Conservation (phyloP, 1,284 basidiomycete genomes). For the Porodaedalea pini region DNA sequence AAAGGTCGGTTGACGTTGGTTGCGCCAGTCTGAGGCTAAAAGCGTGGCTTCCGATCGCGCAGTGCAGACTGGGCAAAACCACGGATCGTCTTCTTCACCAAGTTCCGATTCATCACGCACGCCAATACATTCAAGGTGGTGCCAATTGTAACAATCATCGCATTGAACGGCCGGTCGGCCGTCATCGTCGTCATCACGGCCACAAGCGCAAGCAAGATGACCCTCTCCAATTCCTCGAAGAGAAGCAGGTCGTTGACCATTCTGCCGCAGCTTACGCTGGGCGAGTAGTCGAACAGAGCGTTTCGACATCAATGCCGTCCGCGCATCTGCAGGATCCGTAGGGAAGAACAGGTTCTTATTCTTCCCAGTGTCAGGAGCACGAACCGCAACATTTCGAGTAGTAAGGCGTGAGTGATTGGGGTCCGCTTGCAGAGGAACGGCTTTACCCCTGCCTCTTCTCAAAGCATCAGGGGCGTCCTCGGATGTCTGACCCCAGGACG, state of each 20-base stretch:
- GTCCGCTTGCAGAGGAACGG: slow-evolving; percentile 49
- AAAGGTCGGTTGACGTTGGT: slow-evolving; percentile 18
- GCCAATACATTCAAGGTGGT: slow-evolving; percentile 71
- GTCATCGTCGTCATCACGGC: slow-evolving; percentile 48
- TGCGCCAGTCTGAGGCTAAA: background rate
- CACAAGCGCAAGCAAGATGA: slow-evolving; percentile 60
- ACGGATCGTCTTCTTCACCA: slow-evolving; percentile 70
- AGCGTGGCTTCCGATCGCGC: background rate
- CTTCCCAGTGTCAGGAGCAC: slow-evolving; percentile 20
- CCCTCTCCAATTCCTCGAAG: slow-evolving; percentile 35
- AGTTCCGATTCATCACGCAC: slow-evolving; percentile 56
- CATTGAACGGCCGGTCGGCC: slow-evolving; percentile 73
- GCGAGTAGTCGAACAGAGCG: slow-evolving; percentile 58
- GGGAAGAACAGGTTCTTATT: slow-evolving; percentile 41
- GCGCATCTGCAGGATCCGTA: slow-evolving; percentile 69
- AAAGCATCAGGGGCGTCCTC: slow-evolving; percentile 33
- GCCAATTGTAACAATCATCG: slow-evolving; percentile 72
- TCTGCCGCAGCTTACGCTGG: slow-evolving; percentile 32
- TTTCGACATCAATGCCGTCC: slow-evolving; percentile 65
- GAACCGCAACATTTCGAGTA: background rate
- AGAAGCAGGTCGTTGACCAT: slow-evolving; percentile 23
- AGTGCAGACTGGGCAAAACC: slow-evolving; percentile 49
- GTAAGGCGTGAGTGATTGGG: slow-evolving; percentile 24
- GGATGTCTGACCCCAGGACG: slow-evolving; percentile 32
- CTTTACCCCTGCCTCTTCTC: slow-evolving; percentile 53